A percentile compares a stretch with the other conserved stretches of the same genome.
Conservation (phyloP, 768 basidiomycete species). For the Lentinula boryana region DNA sequence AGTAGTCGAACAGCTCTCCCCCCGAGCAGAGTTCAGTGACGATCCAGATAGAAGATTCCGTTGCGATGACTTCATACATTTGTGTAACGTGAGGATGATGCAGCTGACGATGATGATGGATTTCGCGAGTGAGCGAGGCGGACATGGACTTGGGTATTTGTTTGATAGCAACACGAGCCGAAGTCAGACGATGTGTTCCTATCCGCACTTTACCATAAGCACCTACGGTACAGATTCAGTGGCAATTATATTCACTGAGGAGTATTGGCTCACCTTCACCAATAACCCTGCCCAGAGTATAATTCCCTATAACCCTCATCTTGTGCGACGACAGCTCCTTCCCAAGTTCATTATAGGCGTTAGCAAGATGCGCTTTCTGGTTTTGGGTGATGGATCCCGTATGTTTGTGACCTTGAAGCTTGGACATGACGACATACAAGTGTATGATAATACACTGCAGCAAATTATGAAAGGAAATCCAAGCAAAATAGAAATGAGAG, state of each 20-base stretch:
- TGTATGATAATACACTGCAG: conserved; percentile 1
- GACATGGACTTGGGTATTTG: conserved; percentile 96
- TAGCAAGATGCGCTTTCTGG: conserved; percentile 84
- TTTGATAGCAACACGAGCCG: conserved; percentile 92
- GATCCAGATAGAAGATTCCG: conserved; percentile 93
- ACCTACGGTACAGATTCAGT: conserved; percentile 39
- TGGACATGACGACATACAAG: conserved; percentile 41
- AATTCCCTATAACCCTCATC: conserved; percentile 90
- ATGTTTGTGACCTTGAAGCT: conserved; percentile 52
- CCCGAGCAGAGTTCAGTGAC: conserved; percentile 96
- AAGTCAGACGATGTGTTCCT: conserved; percentile 90
- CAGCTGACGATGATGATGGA: conserved; percentile 95
- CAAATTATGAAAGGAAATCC: neutral
- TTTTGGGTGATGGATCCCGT: conserved; percentile 62
- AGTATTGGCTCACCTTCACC: conserved; percentile 70
- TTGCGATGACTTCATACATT: conserved; percentile 97
- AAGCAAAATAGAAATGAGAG: conserved; percentile 7
- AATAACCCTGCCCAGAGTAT: conserved; percentile 89
- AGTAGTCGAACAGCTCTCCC: conserved; percentile 97
- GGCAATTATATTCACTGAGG: conserved; percentile 10
- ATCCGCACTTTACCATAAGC: conserved; percentile 95
- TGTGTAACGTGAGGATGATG: conserved; percentile 95
- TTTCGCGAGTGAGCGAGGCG: conserved; percentile 88
- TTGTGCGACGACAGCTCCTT: conserved; percentile 91
- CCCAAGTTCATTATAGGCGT: conserved; percentile 95